Base-by-base conservation (phyloP, 2,329 filamentous ascomycete species). In the Ceratocystis papillata region DNA sequence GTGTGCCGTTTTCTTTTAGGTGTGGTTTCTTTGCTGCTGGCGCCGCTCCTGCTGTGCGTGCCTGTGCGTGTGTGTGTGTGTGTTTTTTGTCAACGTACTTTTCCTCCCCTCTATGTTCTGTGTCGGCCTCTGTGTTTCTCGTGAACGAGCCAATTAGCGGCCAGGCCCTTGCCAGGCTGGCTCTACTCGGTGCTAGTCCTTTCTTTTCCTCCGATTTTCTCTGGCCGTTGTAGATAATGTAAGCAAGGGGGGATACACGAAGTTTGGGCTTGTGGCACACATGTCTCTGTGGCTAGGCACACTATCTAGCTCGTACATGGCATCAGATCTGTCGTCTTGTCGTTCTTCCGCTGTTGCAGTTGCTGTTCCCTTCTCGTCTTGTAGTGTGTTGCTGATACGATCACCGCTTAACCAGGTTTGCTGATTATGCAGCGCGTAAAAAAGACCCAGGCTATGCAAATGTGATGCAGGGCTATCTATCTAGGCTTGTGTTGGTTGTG, bases 191-290 rank as follows among this genome's bases (percentile, higher is more conserved):
- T 30, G 25, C 12, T 22, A n/a, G 6, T 33, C 25, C 15, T 22
- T 57, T n/a, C 28, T 57, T 57, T 57, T 57, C n/a, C 25, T 57
- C 53, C 53, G 53, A 33, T 33, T 57, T 57, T 33, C 28, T 33
- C 3, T 57, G 25, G 48, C 20, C 3, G 20, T 25, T 53, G 20
- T 20, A 53, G 48, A 53, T 25, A 25, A 25, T 53, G 48, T 25
- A 8, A 25, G 45, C 5, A 15, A 53, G 20, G 22, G 20, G 33
- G 33, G 33, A 12, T 37, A 12, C 33, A 37, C 48, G 10, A 25
- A 53, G 6, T 4, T 15, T 53, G 48, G 20, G 48, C 33, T 37
- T 37, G 33, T 53, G 48, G 48, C 25, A 53, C 53, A 33, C 33
- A 17, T 22, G 6, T 57, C 30, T 57, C n/a, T 10, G 28, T 57